Evolutionary conservation across 1,284 basidiomycete genomes (phyloP).

Genomic region (Sanghuangporus weigelae): DNA sequence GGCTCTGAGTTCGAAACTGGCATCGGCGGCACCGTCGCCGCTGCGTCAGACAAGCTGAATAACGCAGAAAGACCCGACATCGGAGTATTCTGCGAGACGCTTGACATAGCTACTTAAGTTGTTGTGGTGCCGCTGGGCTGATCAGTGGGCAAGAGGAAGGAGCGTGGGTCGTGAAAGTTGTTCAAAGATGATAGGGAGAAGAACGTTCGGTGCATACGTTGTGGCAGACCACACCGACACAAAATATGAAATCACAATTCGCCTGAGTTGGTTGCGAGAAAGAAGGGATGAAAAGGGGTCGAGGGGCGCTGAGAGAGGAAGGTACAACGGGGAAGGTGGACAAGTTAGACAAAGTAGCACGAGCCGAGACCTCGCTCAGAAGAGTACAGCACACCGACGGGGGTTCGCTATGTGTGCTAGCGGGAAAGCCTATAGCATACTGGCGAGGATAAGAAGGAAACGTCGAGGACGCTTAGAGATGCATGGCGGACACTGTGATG

Average conservation of each 20-base stretch:
- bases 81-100: not conserved
- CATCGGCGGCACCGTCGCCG: slow-evolving; percentile 17
- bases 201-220: not conserved
- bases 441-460: not conserved
- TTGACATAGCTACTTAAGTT: not conserved
- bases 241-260: not conserved
- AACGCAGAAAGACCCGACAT: slow-evolving; percentile 17
- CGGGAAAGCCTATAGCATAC: not conserved
- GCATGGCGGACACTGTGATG: not conserved
- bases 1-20: not conserved
- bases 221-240: not conserved
- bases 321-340: not conserved
- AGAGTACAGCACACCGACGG: slow-evolving; percentile 1
- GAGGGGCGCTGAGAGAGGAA: not conserved
- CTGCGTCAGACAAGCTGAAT: slow-evolving; percentile 17
- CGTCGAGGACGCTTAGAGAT: not conserved
- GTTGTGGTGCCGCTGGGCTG: not conserved
- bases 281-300: not conserved
- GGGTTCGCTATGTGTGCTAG: not conserved
- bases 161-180: not conserved
- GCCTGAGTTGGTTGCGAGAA: not conserved
- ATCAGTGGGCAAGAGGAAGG: not conserved
- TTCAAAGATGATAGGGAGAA: not conserved
- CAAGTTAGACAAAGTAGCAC: not conserved
- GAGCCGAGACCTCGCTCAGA: slow-evolving; percentile 1